A percentile compares a stretch with the other conserved stretches of the same genome.
Evolutionary conservation across 176 grass and related monocot species (phyloP).

Genomic region (Hyparrhenia diplandra): DNA sequence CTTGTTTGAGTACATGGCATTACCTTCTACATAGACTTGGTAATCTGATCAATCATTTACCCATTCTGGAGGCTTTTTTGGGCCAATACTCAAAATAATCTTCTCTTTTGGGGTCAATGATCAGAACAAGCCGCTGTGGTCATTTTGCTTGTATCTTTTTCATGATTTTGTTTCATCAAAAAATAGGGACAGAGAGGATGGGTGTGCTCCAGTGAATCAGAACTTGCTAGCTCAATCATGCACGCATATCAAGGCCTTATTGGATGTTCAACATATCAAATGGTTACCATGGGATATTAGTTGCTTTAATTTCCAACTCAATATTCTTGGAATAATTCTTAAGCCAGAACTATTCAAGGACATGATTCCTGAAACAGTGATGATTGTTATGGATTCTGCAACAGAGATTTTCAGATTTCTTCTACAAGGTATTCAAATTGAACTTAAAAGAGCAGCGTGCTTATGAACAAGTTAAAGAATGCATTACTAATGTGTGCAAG

Average conservation of each 20-base stretch:
- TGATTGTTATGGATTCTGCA: conserved; percentile 36
- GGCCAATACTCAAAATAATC: conserved; percentile 60
- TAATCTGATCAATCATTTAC: conserved; percentile 49
- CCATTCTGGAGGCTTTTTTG: conserved; percentile 57
- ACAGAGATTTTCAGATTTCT: conserved; percentile 60
- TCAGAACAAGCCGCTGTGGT: conserved; percentile 53
- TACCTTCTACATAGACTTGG: conserved; percentile 79
- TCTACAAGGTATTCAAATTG: conserved; percentile 48
- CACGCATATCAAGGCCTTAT: conserved; percentile 25
- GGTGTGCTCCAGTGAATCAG: not conserved
- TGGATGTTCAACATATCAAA: conserved; percentile 42
- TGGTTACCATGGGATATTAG: conserved; percentile 74
- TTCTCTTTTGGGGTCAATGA: conserved; percentile 49
- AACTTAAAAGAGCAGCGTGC: conserved; percentile 30
- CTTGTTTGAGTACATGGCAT: conserved; percentile 73
- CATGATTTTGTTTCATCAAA: conserved; percentile 57
- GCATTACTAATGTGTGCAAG: conserved; percentile 43
- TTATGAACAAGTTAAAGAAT: conserved; percentile 25
- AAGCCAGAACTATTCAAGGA: conserved; percentile 44
- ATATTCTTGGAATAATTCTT: conserved; percentile 55
- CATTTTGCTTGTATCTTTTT: conserved; percentile 68
- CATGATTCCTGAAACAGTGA: conserved; percentile 34
- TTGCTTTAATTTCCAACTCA: conserved; percentile 50
- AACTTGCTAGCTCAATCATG: conserved; percentile 22
- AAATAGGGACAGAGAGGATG: conserved; percentile 22